phyloP scores from a whole-genome alignment of 2,329 filamentous ascomycete species.

The Neopestalotiopsis clavispora region DNA sequence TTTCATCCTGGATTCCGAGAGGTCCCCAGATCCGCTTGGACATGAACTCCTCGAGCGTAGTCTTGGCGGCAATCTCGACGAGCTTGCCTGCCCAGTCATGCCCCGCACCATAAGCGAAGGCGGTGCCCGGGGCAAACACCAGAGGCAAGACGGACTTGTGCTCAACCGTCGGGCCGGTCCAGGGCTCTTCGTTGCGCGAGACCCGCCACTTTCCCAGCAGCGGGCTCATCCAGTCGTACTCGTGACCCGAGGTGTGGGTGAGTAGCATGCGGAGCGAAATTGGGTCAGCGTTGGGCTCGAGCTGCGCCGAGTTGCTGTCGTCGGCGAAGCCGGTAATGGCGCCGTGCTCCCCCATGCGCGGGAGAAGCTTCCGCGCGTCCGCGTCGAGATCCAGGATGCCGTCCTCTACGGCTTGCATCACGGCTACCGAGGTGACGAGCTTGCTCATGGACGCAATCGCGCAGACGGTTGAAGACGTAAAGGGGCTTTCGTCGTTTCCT shows the following conservation, averaged over 20 bases:
- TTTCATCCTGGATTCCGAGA: slow-evolving; percentile 26
- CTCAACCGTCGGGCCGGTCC: slow-evolving; percentile 25
- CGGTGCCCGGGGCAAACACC: slow-evolving; percentile 25
- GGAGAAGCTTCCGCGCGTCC: slow-evolving; percentile 49
- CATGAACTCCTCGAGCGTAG: slow-evolving; percentile 29
- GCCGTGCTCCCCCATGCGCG: slow-evolving; percentile 51
- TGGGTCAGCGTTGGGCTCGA: slow-evolving; percentile 36
- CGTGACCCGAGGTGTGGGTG: slow-evolving; percentile 53
- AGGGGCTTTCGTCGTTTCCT: slow-evolving; percentile 27
- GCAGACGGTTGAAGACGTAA: slow-evolving; percentile 28
- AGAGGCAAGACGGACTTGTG: slow-evolving; percentile 26
- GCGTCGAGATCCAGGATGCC: slow-evolving; percentile 51
- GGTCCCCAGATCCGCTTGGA: slow-evolving; percentile 28
- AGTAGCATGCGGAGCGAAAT: slow-evolving; percentile 58
- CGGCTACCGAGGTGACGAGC: slow-evolving; percentile 55
- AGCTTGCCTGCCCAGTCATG: slow-evolving; percentile 30
- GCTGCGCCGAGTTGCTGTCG: slow-evolving; percentile 41
- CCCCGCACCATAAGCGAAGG: slow-evolving; percentile 26
- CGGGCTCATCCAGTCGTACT: slow-evolving; percentile 48
- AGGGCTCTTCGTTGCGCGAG: slow-evolving; percentile 28
- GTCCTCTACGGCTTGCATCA: slow-evolving; percentile 59
- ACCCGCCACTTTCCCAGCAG: slow-evolving; percentile 33
- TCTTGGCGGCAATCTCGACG: slow-evolving; percentile 22
- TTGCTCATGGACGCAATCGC: slow-evolving; percentile 40
- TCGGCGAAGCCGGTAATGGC: slow-evolving; percentile 53